Evolutionary conservation across 805 yeast species (phyloP), one percentile per base, ranked within the genome.

Genomic region (Candida awuae): DNA sequence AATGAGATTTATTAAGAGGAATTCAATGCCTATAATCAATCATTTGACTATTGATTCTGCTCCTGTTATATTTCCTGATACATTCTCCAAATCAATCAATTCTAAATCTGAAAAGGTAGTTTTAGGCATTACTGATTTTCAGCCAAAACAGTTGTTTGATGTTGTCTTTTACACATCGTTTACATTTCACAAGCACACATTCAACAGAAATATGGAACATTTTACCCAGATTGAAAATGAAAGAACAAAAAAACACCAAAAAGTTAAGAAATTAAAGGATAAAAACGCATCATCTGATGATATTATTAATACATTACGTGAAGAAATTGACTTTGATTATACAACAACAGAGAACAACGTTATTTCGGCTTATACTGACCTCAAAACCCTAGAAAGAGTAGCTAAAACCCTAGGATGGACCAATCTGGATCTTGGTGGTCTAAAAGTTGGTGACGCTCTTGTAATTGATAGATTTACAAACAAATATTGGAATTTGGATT

Each of bases 371-470:
- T 78, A 66, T 47, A 46, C 79, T 10, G 85, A 82, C 50, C 46
- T 75, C 15, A 53, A 67, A 2, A 59, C 51, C 6, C 29, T 39
- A 4, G 13, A 37, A 2, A 32, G 53, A 8, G 35, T 38, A 1
- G 51, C 61, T 31, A 31, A 45, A 12, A 43, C 10, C 10, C 28
- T 50, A 39, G 51, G 46, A 9, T 69, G 77, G 73, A 59, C 62
- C 12, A 53, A 63, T 22, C 8, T 59, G 4, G 53, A 64, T 29
- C 46, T 57, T 2, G 48, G 53, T n/a, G 39, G 50, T 0, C 68
- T 62, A 45, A 43, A 55, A 8, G 53, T 60, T 2, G 90, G 88
- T 6, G 84, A 81, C 53, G 63, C 74, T 0, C 50, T 83, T 2
- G 55, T 83, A 2, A 58, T 80, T 3, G 60, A 67, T 23, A 68